phyloP scores from a whole-genome alignment of 1,139 yeast species.

The Saccharomycopsis phalli region DNA sequence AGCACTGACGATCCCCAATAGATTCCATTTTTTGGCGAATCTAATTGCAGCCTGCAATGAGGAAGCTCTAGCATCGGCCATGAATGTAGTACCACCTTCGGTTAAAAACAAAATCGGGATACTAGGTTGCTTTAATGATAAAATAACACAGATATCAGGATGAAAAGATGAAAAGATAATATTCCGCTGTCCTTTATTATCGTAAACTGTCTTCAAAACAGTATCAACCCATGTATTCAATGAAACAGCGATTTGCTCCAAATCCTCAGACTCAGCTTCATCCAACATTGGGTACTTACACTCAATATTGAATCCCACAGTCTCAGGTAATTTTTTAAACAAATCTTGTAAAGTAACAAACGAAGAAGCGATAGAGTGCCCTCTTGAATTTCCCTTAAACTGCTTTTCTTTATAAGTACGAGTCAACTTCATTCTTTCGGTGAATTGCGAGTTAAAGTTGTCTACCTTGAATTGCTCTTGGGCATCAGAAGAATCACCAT shows the following conservation, averaged over 20 bases:
- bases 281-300: constrained; percentile 94
- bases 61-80: constrained; percentile 86
- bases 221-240: constrained; percentile 84
- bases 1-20: constrained; percentile 87
- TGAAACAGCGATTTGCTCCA: constrained; percentile 80
- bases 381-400: constrained; percentile 86
- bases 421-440: constrained; percentile 74
- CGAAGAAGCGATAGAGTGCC: constrained; percentile 82
- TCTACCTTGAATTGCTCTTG: constrained; percentile 22
- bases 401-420: constrained; percentile 81
- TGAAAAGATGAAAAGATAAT: constrained; percentile 89
- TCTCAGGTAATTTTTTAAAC: constrained; percentile 69
- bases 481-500: constrained; percentile 1
- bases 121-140: constrained; percentile 87
- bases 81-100: constrained; percentile 70
- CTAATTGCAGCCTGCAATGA: constrained; percentile 88
- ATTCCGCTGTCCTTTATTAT: constrained; percentile 71
- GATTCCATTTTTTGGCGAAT: constrained; percentile 85
- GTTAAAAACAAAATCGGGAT: constrained; percentile 85
- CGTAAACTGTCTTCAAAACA: constrained; percentile 71
- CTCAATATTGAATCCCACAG: constrained; percentile 91
- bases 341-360: constrained; percentile 84
- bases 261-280: constrained; percentile 81
- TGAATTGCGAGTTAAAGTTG: constrained; percentile 29
- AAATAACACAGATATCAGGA: constrained; percentile 81